These are phyloP conservation scores for Exobasidium rhododendri DNA, from an alignment of 1,284 basidiomycete genomes.

Conservation along the genomic window DNA sequence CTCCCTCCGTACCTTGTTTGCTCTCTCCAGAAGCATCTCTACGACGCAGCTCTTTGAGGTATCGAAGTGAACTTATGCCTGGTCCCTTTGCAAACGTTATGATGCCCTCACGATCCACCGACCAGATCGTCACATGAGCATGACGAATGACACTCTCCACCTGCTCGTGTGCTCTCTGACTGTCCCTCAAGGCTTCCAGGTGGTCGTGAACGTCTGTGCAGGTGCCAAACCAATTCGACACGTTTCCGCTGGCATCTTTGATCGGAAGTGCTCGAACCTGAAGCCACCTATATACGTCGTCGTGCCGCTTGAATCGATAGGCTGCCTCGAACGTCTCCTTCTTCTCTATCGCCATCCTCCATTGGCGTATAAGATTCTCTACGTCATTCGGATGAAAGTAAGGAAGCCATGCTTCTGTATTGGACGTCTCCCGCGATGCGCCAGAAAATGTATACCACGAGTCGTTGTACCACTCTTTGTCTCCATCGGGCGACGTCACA, in stretches of 20 bases:
- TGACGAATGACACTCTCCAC: constrained; percentile 48
- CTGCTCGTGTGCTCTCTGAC: constrained; percentile 38
- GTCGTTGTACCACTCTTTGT: constrained; percentile 28
- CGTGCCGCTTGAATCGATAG: constrained; percentile 46
- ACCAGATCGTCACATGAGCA: constrained; percentile 47
- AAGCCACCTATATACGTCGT: constrained; percentile 49
- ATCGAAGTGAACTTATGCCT: constrained; percentile 19
- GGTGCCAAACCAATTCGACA: constrained; percentile 52
- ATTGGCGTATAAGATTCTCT: constrained; percentile 40
- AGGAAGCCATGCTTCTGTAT: constrained; percentile 51
- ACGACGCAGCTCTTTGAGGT: constrained; percentile 34
- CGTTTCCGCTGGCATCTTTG: constrained; percentile 37
- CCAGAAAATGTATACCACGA: constrained; percentile 54
- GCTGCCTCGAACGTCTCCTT: constrained; percentile 53
- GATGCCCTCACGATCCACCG: constrained; percentile 36
- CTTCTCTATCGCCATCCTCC: constrained; percentile 52
- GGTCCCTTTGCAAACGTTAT: constrained; percentile 47
- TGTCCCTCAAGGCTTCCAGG: constrained; percentile 41
- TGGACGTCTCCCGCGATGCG: constrained; percentile 30
- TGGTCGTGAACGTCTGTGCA: constrained; percentile 48
- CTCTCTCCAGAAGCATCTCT: constrained; percentile 14
- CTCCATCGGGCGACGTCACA: constrained; percentile 50
- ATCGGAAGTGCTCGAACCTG: constrained; percentile 49
- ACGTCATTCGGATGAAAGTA: constrained; percentile 55
- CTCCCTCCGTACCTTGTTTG: background rate